Conservation (phyloP, 2,329 filamentous ascomycete species). For the Cordyceps pruinosa region DNA sequence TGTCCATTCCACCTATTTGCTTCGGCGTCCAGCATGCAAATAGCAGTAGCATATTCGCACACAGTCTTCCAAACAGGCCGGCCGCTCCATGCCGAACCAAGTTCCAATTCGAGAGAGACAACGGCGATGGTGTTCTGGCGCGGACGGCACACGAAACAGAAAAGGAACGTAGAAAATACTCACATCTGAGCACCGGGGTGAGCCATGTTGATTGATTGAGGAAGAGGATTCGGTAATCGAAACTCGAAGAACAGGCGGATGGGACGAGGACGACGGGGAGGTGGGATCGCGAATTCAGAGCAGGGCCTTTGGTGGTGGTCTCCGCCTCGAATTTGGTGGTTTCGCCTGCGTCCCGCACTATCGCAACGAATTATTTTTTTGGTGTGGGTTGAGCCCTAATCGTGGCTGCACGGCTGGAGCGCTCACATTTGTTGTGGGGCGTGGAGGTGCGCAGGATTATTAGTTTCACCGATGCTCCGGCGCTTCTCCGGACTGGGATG, state of each 20-base stretch:
- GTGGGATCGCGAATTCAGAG: conserved; percentile 12
- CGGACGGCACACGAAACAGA: neutral
- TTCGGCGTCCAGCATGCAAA: neutral
- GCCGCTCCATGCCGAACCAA: neutral
- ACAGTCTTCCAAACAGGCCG: neutral
- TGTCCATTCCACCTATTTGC: neutral
- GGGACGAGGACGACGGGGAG: conserved; percentile 1
- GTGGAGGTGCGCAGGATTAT: neutral
- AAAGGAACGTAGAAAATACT: conserved; percentile 28
- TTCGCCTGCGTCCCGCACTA: conserved; percentile 10
- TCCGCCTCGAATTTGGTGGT: neutral
- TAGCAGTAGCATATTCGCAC: neutral
- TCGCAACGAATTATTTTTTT: conserved; percentile 18
- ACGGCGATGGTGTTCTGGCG: neutral
- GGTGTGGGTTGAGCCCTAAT: conserved; percentile 28
- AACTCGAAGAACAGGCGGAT: conserved; percentile 4
- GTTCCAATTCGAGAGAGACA: neutral
- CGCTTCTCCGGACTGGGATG: neutral
- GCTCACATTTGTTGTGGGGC: neutral
- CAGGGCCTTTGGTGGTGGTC: conserved; percentile 7
- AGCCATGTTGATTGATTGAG: conserved; percentile 47
- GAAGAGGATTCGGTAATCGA: neutral
- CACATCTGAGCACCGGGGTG: conserved; percentile 56
- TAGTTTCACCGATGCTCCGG: neutral
- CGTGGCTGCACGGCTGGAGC: neutral